Conservation (phyloP, 1,284 basidiomycete genomes). For the Irpex lacteus region DNA sequence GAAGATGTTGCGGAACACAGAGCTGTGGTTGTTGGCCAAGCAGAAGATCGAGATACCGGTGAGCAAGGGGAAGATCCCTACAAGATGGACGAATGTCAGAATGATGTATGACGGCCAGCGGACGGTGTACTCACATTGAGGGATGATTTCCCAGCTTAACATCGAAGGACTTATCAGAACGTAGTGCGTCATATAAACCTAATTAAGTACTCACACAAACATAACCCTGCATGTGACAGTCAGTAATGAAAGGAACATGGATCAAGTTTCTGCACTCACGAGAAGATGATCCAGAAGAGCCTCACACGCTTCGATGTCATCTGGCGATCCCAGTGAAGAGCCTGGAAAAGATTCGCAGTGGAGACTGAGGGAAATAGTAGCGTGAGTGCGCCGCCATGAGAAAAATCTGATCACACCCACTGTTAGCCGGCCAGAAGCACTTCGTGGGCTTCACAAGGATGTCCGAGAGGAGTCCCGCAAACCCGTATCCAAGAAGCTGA, state of each 20-base stretch:
- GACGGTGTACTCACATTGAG: slow-evolving; percentile 44
- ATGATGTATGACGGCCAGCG: slow-evolving; percentile 3
- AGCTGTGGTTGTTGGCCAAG: slow-evolving; percentile 47
- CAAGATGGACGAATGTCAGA: neutral
- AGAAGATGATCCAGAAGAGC: slow-evolving; percentile 30
- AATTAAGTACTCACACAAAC: slow-evolving; percentile 5
- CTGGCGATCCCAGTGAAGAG: slow-evolving; percentile 31
- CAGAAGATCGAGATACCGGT: slow-evolving; percentile 57
- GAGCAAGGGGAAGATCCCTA: slow-evolving; percentile 35
- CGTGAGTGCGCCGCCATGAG: neutral
- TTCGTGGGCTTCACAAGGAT: slow-evolving; percentile 31
- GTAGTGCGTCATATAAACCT: neutral
- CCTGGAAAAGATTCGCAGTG: slow-evolving; percentile 30
- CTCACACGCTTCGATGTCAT: slow-evolving; percentile 33
- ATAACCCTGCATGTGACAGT: slow-evolving; percentile 6
- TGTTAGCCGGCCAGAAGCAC: slow-evolving; percentile 30
- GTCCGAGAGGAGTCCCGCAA: slow-evolving; percentile 29
- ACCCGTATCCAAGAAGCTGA: slow-evolving; percentile 31
- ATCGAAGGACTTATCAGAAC: slow-evolving; percentile 4
- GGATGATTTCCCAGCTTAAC: slow-evolving; percentile 38
- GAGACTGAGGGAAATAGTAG: slow-evolving; percentile 17
- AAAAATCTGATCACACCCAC: slow-evolving; percentile 14
- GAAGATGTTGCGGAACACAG: slow-evolving; percentile 52
- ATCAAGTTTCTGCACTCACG: slow-evolving; percentile 18
- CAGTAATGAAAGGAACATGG: neutral